A percentile compares a stretch with the other conserved stretches of the same genome.
Conservation (phyloP, 345 rosid species). For the Salix purpurea region DNA sequence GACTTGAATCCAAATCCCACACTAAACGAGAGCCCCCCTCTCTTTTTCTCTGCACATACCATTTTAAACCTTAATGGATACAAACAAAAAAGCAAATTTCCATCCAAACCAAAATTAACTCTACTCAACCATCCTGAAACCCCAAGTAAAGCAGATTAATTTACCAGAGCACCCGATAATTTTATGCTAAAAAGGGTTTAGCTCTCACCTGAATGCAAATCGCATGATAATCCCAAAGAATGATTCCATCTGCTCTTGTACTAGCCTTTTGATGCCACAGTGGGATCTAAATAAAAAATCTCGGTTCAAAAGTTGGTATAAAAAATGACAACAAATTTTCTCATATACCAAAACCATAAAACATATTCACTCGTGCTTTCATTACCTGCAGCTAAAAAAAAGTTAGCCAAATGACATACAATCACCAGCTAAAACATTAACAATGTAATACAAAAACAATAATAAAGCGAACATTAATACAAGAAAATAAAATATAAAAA, state of each 20-base stretch:
- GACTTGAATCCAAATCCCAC: slow-evolving; percentile 86
- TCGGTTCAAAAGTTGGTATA: background rate
- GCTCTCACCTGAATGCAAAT: slow-evolving; percentile 67
- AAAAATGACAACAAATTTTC: background rate
- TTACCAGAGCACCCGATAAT: background rate
- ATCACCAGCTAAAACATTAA: background rate
- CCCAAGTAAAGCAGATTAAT: background rate
- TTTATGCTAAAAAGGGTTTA: background rate
- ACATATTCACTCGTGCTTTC: background rate
- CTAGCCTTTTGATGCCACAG: slow-evolving; percentile 95
- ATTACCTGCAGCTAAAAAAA: no score
- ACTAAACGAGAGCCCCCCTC: slow-evolving; percentile 44
- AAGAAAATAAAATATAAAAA: slow-evolving; percentile 8
- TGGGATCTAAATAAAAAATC: slow-evolving; percentile 50
- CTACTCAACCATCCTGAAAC: background rate
- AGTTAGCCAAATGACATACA: background rate
- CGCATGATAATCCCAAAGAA: slow-evolving; percentile 89
- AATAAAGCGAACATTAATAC: background rate
- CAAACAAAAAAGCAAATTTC: background rate
- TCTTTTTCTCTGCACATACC: slow-evolving; percentile 44
- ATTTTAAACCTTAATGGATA: background rate
- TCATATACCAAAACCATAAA: background rate
- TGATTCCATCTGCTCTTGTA: slow-evolving; percentile 66
- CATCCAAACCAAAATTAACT: background rate
- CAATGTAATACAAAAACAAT: background rate